phyloP scores from a whole-genome alignment of 2,329 filamentous ascomycete genomes.

The Neoascochyta sp. region DNA sequence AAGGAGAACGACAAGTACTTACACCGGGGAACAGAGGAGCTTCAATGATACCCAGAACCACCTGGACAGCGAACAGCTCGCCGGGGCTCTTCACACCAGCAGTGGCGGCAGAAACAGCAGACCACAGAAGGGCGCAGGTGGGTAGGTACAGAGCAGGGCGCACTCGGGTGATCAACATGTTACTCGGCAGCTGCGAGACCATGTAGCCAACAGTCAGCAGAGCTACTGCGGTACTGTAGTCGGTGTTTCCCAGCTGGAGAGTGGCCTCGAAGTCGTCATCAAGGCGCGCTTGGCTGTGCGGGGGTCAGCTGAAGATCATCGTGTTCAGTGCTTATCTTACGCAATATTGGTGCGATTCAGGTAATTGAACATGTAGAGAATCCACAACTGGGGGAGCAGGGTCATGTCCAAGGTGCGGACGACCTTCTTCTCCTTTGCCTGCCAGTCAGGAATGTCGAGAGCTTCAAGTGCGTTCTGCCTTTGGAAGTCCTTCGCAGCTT shows the following conservation, averaged over 20 bases:
- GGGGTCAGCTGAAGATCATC: not conserved
- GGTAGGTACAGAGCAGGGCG: conserved; percentile 10
- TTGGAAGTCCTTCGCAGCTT: conserved; percentile 1
- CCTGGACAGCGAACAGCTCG: conserved; percentile 46
- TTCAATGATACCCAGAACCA: conserved; percentile 66
- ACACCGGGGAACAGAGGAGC: conserved; percentile 57
- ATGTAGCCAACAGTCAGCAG: conserved; percentile 9
- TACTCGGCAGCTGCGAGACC: conserved; percentile 1
- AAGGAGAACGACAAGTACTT: conserved; percentile 1
- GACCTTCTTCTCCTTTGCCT: conserved; percentile 7
- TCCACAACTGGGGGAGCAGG: conserved; percentile 10
- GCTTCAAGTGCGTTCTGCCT: conserved; percentile 3
- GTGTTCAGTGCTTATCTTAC: too few species aligned
- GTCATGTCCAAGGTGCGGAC: conserved; percentile 9
- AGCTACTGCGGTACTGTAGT: conserved; percentile 12
- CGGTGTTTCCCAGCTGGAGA: conserved; percentile 11
- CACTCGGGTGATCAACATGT: conserved; percentile 9
- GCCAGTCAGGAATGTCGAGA: conserved; percentile 11
- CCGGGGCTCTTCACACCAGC: conserved; percentile 59
- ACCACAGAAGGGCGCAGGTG: conserved; percentile 7
- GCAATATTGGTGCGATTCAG: conserved; percentile 12
- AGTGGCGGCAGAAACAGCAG: conserved; percentile 41
- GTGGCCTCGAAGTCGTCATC: conserved; percentile 12
- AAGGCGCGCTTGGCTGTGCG: conserved; percentile 12
- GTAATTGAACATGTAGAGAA: conserved; percentile 12